Conservation (phyloP, 352 stramenopile genomes). For the Elongisporangium anandrum region DNA sequence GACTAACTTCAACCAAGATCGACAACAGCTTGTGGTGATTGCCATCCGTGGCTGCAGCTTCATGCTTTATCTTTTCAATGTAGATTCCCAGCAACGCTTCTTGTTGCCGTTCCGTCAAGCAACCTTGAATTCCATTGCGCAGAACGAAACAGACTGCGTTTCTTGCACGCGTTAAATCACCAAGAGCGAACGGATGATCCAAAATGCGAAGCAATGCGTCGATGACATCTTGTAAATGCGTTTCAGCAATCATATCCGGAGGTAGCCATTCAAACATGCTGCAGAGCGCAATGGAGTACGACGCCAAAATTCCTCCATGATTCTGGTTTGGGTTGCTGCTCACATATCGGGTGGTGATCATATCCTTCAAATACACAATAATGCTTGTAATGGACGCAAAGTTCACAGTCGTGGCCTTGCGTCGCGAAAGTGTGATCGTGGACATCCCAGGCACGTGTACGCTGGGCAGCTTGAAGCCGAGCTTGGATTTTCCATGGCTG, state of each 20-base stretch:
- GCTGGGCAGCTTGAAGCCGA: conserved; percentile 59
- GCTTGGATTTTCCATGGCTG: conserved; percentile 38
- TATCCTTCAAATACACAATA: conserved; percentile 76
- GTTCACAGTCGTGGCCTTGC: conserved; percentile 51
- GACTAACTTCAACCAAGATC: conserved; percentile 54
- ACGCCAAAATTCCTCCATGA: conserved; percentile 64
- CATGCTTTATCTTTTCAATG: conserved; percentile 42
- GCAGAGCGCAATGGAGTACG: conserved; percentile 66
- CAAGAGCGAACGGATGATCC: conserved; percentile 65
- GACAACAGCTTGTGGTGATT: conserved; percentile 72
- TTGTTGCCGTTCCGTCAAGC: conserved; percentile 67
- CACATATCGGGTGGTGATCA: conserved; percentile 58
- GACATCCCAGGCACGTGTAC: conserved; percentile 63
- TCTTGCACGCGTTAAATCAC: conserved; percentile 69
- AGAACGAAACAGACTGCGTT: conserved; percentile 76
- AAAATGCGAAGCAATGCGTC: conserved; percentile 61
- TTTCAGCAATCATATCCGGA: conserved; percentile 50
- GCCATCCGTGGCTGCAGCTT: conserved; percentile 20
- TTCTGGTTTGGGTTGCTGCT: conserved; percentile 40
- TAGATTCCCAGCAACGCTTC: conserved; percentile 56
- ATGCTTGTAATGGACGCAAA: conserved; percentile 76
- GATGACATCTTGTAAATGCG: conserved; percentile 64
- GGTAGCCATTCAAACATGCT: conserved; percentile 77
- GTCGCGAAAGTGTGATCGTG: conserved; percentile 48
- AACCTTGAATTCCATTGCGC: conserved; percentile 54